Evolutionary conservation across 768 basidiomycete species (phyloP), one percentile per base, ranked within the genome.

Genomic region (Phlebiopsis flavidoalba): DNA sequence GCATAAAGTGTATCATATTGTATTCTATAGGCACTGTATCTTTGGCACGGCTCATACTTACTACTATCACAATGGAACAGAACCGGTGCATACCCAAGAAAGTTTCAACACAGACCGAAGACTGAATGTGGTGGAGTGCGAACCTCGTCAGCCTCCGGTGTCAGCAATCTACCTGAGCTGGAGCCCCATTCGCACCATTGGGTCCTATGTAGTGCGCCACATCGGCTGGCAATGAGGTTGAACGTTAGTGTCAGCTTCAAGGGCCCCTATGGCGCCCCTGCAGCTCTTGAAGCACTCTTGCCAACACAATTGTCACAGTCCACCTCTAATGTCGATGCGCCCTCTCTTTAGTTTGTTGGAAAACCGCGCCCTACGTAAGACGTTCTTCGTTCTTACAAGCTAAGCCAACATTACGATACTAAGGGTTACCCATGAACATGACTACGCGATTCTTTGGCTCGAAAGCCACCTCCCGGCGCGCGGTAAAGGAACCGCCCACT

Each of bases 391-490:
- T n/a, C n/a, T n/a, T n/a, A n/a, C n/a, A n/a, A n/a, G n/a, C n/a
- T n/a, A n/a, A n/a, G n/a, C 26, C 26, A 31, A 31, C 26, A 31
- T 6, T 31, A 31, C 26, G n/a, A n/a, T n/a, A n/a, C n/a, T n/a
- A n/a, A n/a, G n/a, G n/a, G n/a, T n/a, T n/a, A n/a, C n/a, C n/a
- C n/a, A n/a, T n/a, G n/a, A 6, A 31, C 26, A 31, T 6, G 26
- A 40, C 57, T 22, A 58, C 49, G 57, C 46, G 45, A 14, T 58
- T 58, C 46, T 58, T 58, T 31, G 11, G 12, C 55, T 21, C 45
- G 3, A 58, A 58, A 26, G 10, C 15, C 17, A 33, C 24, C 47
- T 26, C 12, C n/a, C 57, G 47, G 45, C 21, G 24, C 24, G 57
- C 57, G 43, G 31, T 2, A 1, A 49, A 58, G 24, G 47, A 26